Conservation (phyloP, 352 stramenopile species). For the Thraustotheca clavata region DNA sequence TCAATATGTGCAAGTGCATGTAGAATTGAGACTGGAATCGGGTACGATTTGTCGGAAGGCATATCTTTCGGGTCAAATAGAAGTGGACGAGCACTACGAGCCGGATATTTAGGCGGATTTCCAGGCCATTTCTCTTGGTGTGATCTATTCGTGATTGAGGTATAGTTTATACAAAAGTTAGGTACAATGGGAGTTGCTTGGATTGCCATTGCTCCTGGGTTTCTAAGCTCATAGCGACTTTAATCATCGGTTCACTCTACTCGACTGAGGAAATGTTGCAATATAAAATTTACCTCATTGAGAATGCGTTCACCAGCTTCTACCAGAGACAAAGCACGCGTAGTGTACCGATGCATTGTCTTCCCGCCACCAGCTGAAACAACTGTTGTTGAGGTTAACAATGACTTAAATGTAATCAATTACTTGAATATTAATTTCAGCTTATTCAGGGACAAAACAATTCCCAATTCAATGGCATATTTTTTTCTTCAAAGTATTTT, state of each 20-base stretch:
- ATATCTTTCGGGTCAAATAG: conserved; percentile 63
- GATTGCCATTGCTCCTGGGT: not conserved
- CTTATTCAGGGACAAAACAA: too few species aligned
- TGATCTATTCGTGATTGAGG: not conserved
- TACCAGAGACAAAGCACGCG: not conserved
- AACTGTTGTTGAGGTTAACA: too few species aligned
- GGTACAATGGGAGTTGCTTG: not conserved
- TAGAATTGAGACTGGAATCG: conserved; percentile 67
- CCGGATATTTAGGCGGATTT: conserved; percentile 38
- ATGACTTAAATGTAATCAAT: too few species aligned
- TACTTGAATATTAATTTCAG: too few species aligned
- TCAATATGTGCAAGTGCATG: conserved; percentile 82
- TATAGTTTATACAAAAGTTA: not conserved
- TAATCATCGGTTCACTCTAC: not conserved
- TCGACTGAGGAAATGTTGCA: not conserved
- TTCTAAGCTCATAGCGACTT: not conserved
- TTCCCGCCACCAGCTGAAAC: too few species aligned
- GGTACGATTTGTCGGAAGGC: conserved; percentile 55
- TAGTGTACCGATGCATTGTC: too few species aligned
- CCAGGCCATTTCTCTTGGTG: conserved; percentile 26
- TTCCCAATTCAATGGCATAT: too few species aligned
- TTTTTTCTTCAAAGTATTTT: too few species aligned
- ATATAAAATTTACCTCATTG: not conserved
- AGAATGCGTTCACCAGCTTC: not conserved
- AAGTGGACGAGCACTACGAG: conserved; percentile 33